These are phyloP conservation scores for Ceratonia siliqua DNA, from an alignment of 306 rosid species.

Conservation along the genomic window DNA sequence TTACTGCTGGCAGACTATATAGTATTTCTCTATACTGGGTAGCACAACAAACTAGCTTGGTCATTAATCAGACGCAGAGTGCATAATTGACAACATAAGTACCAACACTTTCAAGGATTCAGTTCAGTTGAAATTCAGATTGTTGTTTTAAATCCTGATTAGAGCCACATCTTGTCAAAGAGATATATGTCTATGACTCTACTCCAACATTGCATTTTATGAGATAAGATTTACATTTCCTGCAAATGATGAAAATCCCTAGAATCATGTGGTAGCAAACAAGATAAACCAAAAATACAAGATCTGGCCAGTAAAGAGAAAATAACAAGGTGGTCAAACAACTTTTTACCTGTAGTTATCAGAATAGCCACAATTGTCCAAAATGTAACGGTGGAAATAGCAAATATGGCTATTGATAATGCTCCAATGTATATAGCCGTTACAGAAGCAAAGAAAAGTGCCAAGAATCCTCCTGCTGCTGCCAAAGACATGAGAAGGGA, in stretches of 20 bases:
- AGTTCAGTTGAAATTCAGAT: constrained; percentile 1
- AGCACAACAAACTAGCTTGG: constrained; percentile 17
- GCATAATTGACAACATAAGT: constrained; percentile 22
- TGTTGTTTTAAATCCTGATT: neutral
- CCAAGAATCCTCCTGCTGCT: constrained; percentile 95
- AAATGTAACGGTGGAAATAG: constrained; percentile 60
- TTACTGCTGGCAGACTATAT: neutral
- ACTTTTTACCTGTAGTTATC: constrained; percentile 65
- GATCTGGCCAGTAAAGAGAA: constrained; percentile 21
- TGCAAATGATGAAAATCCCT: neutral
- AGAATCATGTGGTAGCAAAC: constrained; percentile 24
- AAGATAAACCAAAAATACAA: neutral
- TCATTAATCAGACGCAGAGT: neutral
- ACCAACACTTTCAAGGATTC: neutral
- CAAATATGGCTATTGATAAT: constrained; percentile 68
- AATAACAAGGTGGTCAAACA: constrained; percentile 15
- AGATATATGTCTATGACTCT: neutral
- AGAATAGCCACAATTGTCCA: constrained; percentile 63
- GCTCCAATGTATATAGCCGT: constrained; percentile 82
- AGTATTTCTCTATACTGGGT: neutral
- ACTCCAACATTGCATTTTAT: neutral
- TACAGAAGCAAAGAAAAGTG: constrained; percentile 72
- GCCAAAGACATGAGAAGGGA: constrained; percentile 78
- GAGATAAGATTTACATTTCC: neutral
- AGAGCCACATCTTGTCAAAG: constrained; percentile 27